Evolutionary conservation across 2,329 filamentous ascomycete genomes (phyloP), one percentile per base, ranked within the genome.

Genomic region (Penicillium crustosum): DNA sequence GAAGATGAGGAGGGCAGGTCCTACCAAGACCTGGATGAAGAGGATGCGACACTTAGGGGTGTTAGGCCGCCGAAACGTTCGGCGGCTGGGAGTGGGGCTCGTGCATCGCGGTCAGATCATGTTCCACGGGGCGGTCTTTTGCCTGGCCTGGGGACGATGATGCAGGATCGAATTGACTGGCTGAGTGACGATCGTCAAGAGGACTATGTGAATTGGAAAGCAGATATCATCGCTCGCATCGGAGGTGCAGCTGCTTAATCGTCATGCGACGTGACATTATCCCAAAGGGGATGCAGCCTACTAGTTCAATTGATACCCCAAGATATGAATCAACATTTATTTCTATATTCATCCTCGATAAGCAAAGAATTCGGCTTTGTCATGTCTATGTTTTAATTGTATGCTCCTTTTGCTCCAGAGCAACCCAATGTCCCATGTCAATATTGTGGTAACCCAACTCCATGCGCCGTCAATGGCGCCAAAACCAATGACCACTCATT

Each of bases 121-220:
- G 53, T 59, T 50, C 66, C 71, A 4, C 66, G 71, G 17, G 69
- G 70, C 5, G 73, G 76, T 9, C 70, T 81, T 8, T 68, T 79
- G 17, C 77, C 79, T 6, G 79, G 79, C 13, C 65, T 81, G 27
- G 77, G 77, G 5, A 81, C 79, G 0, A 81, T 81, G 79, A 80
- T 81, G 78, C 78, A 81, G 59, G 74, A 78, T 64, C 71, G 74
- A 5, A 68, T 81, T 13, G 78, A 81, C 66, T 81, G 75, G 69
- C 55, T 80, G 63, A 79, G 77, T 62, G 75, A 78, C 25, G 74
- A 79, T 36, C 74, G 73, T 5, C 70, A 65, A 48, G 72, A 72
- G 55, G 75, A 77, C n/a, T 81, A 73, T 61, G 41, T 70, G 5
- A 64, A 70, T 25, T 81, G 79, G 79, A 79, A 77, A 67, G 70